phyloP scores from a whole-genome alignment of 140 eudicot species.

The Erigeron philadelphicus region DNA sequence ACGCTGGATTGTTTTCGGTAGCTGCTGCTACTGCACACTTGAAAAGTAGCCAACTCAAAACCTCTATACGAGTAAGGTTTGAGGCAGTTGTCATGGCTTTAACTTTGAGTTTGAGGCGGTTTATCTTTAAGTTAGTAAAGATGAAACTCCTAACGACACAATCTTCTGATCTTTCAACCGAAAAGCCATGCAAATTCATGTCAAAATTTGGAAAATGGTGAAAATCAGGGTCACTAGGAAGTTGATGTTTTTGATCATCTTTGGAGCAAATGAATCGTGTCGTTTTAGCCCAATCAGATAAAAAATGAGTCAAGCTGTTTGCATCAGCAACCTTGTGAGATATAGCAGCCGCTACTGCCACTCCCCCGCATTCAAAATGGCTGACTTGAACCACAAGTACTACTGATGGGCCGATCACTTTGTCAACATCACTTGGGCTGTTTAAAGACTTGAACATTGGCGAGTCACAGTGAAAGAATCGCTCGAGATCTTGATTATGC shows the following conservation, averaged over 20 bases:
- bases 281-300: background rate
- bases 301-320: background rate
- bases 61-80: background rate
- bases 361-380: no score
- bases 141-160: background rate
- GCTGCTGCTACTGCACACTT: background rate
- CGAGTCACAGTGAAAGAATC: background rate
- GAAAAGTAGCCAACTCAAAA: background rate
- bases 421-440: background rate
- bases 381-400: background rate
- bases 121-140: background rate
- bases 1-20: background rate
- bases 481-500: background rate
- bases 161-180: background rate
- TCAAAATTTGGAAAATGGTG: no score
- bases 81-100: background rate
- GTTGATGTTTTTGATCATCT: background rate
- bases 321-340: background rate
- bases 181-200: no score
- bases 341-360: background rate
- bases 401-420: background rate
- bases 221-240: background rate
- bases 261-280: background rate
- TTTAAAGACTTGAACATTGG: background rate
- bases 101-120: background rate